Evolutionary conservation across 1,139 yeast species (phyloP).

Genomic region (Magnusiomyces magnusii): DNA sequence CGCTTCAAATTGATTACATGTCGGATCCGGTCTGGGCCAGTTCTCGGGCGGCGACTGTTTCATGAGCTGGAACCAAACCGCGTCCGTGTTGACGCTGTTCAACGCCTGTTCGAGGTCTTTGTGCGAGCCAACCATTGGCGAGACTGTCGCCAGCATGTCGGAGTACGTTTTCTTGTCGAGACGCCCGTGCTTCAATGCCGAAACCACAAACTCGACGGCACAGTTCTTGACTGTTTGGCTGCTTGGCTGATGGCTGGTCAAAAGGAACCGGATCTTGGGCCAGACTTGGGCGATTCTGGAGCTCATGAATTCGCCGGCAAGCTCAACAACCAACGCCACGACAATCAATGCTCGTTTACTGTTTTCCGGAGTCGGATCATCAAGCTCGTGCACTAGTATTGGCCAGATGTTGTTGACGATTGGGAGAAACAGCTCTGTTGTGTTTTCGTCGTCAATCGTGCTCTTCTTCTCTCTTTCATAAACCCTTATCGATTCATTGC

Average conservation of each 20-base stretch:
- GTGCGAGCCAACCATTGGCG: background rate
- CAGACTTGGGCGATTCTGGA: background rate
- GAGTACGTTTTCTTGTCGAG: background rate
- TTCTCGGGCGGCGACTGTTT: background rate
- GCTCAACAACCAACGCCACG: background rate
- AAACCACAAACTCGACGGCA: background rate
- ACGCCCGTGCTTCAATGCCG: background rate
- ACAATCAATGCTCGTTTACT: background rate
- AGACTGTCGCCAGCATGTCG: background rate
- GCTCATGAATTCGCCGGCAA: background rate
- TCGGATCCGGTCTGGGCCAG: background rate
- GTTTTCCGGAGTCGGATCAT: background rate
- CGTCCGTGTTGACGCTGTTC: background rate
- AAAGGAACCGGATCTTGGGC: background rate
- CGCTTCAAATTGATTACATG: background rate
- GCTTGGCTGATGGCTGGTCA: too few relatives aligned
- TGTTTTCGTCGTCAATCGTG: background rate
- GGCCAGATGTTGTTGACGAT: constrained; percentile 69
- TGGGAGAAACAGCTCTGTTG: constrained; percentile 51
- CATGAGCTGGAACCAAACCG: background rate
- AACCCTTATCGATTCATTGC: constrained; percentile 23
- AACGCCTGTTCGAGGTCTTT: background rate
- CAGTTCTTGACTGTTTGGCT: too few relatives aligned
- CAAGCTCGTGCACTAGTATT: constrained; percentile 23
- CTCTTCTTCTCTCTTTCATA: background rate